Base-by-base conservation (phyloP, 176 grass and related monocot genomes). In the Eragrostis curvula region DNA sequence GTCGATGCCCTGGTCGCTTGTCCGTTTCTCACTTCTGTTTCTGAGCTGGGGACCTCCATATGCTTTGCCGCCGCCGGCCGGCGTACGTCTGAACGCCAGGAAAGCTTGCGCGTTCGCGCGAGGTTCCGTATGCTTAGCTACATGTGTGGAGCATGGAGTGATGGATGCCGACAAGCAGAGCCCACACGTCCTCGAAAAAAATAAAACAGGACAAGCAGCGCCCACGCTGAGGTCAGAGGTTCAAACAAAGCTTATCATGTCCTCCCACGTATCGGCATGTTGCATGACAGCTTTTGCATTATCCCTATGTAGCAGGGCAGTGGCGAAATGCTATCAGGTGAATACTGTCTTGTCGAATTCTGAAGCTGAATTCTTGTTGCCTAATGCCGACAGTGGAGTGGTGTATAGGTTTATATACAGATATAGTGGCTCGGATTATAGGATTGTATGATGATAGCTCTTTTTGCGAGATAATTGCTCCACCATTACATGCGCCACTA, bases 1-100 rank as follows among this genome's bases (percentile, higher is more conserved):
- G 14, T 9, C 60, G 59, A 43, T 3, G 49, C 7, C 17, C 73
- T 16, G 68, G 32, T 14, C 18, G 27, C 84, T 14, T 74, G 76
- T 49, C 84, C 78, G 77, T 80, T 86, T 74, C 84, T 67, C 84
- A 59, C 77, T 55, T 18, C 5, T 25, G 48, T 57, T 36, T 74
- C 52, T 13, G 73, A 48, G 41, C 64, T 48, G 44, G 69, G 75
- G 15, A 62, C 57, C n/a, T 9, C 21, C n/a, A 3, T 12, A 3
- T 16, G 27, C 57, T 25, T 21, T 12, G 23, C 24, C 39, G 50
- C 53, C 73, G 21, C 21, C 66, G 16, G 32, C 15, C 41, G 75
- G 45, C 40, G 55, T 4, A 29, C 61, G 82, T 85, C 32, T 72
- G 75, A 85, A 72, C 56, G 7, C 61, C 6, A 52, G 56, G 71